Evolutionary conservation across 2,329 filamentous ascomycete genomes (phyloP), one percentile per base, ranked within the genome.

Genomic region (Aureobasidium sp.): DNA sequence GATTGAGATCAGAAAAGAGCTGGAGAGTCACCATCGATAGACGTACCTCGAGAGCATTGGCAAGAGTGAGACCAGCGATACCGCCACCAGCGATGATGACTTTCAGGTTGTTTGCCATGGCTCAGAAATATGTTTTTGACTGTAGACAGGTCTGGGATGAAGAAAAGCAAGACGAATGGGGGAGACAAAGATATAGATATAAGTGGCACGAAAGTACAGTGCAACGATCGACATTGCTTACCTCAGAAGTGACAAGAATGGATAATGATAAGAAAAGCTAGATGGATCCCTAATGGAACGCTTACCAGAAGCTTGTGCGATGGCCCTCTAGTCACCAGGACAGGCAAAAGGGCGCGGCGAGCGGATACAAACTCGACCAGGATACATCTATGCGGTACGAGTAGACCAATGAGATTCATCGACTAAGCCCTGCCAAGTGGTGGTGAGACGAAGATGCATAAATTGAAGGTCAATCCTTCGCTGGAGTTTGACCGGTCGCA

Each of bases 31-130:
- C n/a, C n/a, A n/a, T n/a, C n/a, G n/a, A n/a, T n/a, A 13, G 2
- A 18, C 58, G 16, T 10, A 61, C 58, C 33, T 87, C 78, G 4
- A 88, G 78, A 67, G 80, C 78, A 48, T 80, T 78, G 5, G 84
- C 82, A 10, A 86, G 71, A 0, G 80, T 76, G 1, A 86, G 72
- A 10, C 86, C 86, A 3, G 80, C 77, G n/a, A 87, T 73, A 53
- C 81, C 79, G 9, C 82, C 85, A 23, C 85, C 85, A 1, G 77
- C 81, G 45, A 87, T 85, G 61, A 86, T 72, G 29, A 85, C 77
- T 31, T 64, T 56, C 25, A 64, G 31, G 4, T 9, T 4, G 31
- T 18, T 36, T 23, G 50, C 15, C 31, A 53, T 53, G 50, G 5
- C 20, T 23, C 13, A 16, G 20, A 11, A 13, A 29, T 33, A 10